Evolutionary conservation across 345 rosid species (phyloP), one percentile per base, ranked within the genome.

Genomic region (Sapria himalayana): DNA sequence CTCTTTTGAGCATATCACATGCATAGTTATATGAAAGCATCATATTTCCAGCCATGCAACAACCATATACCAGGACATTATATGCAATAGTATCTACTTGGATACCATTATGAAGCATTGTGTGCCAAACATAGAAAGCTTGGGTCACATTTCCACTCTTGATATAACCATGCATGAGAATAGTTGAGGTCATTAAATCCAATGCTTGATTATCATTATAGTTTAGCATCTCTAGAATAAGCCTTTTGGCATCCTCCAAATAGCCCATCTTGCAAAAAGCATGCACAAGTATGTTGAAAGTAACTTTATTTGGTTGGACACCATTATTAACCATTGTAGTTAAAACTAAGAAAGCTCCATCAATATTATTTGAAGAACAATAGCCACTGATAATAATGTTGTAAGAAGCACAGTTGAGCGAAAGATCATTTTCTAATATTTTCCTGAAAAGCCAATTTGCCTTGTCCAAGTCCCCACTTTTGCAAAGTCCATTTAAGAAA

Each of bases 61-160:
- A 62, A 25, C 93, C 93, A 56, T 64, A 63, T 50, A 81, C 69
- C 35, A 71, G 61, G 55, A 72, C 84, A 61, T 76, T 76, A 52
- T 71, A 81, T 29, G 65, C 55, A 41, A 69, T 56, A 32, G 55
- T 49, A 59, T 77, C 85, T 18, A 59, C 23, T 45, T 46, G 51
- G 19, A 21, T 42, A 29, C 61, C 55, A 17, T 50, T 55, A 45
- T 32, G 37, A 13, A 48, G 41, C 53, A 74, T 56, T 49, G 58
- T 54, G 38, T 68, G 54, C 91, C 85, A 70, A 15, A 63, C 13
- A 25, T 27, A 45, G 48, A 67, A 45, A 31, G 81, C 93, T 25
- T 62, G 55, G 54, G 29, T 51, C 37, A 54, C 59, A 37, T 65
- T 55, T 25, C 76, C 76, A 37, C 56, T 71, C 74, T 70, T 77